Evolutionary conservation across 2,329 filamentous ascomycete species (phyloP).

Genomic region (Lachnellula hyalina): DNA sequence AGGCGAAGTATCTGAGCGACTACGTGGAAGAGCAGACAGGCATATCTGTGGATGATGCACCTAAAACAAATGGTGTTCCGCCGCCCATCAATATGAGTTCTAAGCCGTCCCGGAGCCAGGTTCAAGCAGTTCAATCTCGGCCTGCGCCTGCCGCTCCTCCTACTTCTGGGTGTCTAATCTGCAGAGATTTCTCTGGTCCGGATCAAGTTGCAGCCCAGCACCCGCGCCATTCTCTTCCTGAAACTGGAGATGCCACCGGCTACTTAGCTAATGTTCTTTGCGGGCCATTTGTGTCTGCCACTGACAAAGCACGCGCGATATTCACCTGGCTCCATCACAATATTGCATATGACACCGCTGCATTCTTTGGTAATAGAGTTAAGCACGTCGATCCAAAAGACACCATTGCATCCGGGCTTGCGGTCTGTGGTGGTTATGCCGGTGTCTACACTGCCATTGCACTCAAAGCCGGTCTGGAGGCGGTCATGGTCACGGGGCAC

Average conservation of each 20-base stretch:
- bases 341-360: slow-evolving; percentile 73
- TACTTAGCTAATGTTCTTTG: slow-evolving; percentile 77
- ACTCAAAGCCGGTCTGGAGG: slow-evolving; percentile 71
- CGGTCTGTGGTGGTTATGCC: slow-evolving; percentile 91
- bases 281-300: slow-evolving; percentile 69
- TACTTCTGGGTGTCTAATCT: slow-evolving; percentile 62
- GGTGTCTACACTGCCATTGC: slow-evolving; percentile 76
- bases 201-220: slow-evolving; percentile 75
- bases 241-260: slow-evolving; percentile 52
- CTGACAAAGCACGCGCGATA: slow-evolving; percentile 87
- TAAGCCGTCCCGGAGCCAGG: slow-evolving; percentile 38
- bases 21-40: slow-evolving; percentile 26
- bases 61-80: slow-evolving; percentile 20
- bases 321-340: slow-evolving; percentile 97
- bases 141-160: slow-evolving; percentile 17
- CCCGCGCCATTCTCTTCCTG: slow-evolving; percentile 65
- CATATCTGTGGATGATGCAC: slow-evolving; percentile 17
- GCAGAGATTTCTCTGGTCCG: slow-evolving; percentile 80
- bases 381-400: slow-evolving; percentile 63
- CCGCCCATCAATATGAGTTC: slow-evolving; percentile 28
- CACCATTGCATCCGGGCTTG: slow-evolving; percentile 70
- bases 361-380: slow-evolving; percentile 71
- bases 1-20: slow-evolving; percentile 18
- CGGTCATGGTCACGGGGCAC: slow-evolving; percentile 67
- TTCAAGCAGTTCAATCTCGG: slow-evolving; percentile 37